Base-by-base conservation (phyloP, 2,329 filamentous ascomycete genomes). In the Paracoccidioides lutzii region DNA sequence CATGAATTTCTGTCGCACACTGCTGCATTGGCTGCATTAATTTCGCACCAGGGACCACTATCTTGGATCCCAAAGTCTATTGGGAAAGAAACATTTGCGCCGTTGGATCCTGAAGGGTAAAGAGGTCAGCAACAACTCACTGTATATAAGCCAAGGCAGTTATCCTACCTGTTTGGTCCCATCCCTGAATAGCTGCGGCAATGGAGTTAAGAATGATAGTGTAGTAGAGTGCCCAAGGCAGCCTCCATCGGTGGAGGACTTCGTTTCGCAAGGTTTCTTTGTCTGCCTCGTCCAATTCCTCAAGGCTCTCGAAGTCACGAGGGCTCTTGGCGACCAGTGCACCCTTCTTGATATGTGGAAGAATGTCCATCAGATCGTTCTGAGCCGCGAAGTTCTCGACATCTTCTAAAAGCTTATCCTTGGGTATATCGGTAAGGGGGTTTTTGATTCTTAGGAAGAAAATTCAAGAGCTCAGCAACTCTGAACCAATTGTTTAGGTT, bases 251-350 rank as follows among this genome's bases (percentile, higher is more conserved):
- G 56, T 73, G 71, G 1, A 69, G 71, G 3, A 71, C 65, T 59
- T 80, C 77, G n/a, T 71, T 62, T 3, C 69, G 63, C 30, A 79
- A 64, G 0, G 65, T 61, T 9, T 65, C 59, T 38, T 71, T 73
- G 45, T 79, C 77, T 0, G 62, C 60, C 15, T 83, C 76, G 55
- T 76, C 71, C 1, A 90, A 76, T 9, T 80, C 78, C 52, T 79
- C 72, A 43, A 89, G 76, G 38, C 76, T 73, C 56, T 87, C 83
- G 66, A 78, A 87, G 35, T 76, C 75, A 7, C 73, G 72, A 0
- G 85, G 85, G 61, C 84, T 81, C 66, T 88, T 85, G 2, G 87
- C 87, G 15, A 90, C 79, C 9, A 91, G 75, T 3, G 87, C 88
- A 38, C 85, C 87, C 30, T 60, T 65, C 41, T 59, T 49, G 9